Percentiles rank a stretch among this genome's conserved stretches.
phyloP scores from a whole-genome alignment of 805 yeast species.

The Ogataea henricii region DNA sequence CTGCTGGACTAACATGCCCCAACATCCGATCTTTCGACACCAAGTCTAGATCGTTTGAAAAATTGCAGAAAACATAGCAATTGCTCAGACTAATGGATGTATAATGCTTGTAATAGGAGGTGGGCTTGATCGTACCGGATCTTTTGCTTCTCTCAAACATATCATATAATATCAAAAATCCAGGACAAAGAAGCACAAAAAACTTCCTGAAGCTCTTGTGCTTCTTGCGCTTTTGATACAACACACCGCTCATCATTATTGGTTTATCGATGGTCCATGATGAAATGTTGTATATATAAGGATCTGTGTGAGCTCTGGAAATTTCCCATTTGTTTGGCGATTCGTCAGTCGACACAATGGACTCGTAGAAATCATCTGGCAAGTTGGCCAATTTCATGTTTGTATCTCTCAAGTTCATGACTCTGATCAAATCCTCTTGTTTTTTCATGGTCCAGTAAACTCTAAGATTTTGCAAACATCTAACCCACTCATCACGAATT shows the following conservation, averaged over 20 bases:
- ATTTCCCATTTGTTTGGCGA: conserved; percentile 51
- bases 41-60: conserved; percentile 57
- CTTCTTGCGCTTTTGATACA: conserved; percentile 70
- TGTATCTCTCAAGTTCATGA: conserved; percentile 39
- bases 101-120: conserved; percentile 51
- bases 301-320: conserved; percentile 54
- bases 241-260: conserved; percentile 61
- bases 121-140: conserved; percentile 46
- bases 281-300: conserved; percentile 54
- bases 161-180: conserved; percentile 60
- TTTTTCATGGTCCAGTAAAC: conserved; percentile 62
- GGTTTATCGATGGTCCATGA: conserved; percentile 60
- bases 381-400: conserved; percentile 53
- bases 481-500: conserved; percentile 69
- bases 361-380: conserved; percentile 54
- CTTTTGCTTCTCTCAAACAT: conserved; percentile 47
- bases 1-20: conserved; percentile 54
- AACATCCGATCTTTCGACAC: conserved; percentile 40
- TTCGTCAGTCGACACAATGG: conserved; percentile 45
- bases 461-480: conserved; percentile 43
- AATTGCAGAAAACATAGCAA: conserved; percentile 78
- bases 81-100: conserved; percentile 61
- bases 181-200: conserved; percentile 70
- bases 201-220: conserved; percentile 64
- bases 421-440: conserved; percentile 41